Conservation (phyloP, 805 yeast genomes). For the Pichia cephalocereana region DNA sequence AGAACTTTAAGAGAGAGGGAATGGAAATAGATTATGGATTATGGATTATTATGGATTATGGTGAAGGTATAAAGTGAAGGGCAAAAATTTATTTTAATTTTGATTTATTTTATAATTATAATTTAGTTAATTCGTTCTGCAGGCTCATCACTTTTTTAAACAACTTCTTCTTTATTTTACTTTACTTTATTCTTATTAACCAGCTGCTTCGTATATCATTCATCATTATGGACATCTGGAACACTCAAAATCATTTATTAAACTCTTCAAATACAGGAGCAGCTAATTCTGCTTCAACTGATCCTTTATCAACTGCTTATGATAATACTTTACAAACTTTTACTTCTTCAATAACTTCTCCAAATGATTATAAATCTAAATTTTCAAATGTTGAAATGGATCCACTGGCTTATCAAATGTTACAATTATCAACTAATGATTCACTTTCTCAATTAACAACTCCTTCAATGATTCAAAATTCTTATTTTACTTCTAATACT, state of each 20-base stretch:
- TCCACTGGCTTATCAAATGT: slow-evolving; percentile 19
- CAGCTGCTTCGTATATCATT: too few relatives aligned
- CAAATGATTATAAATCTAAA: slow-evolving; percentile 5
- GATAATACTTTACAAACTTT: background rate
- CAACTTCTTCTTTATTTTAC: background rate
- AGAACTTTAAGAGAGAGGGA: too few relatives aligned
- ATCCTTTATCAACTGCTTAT: background rate
- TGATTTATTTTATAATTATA: too few relatives aligned
- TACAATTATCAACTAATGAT: slow-evolving; percentile 16
- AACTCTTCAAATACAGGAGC: background rate
- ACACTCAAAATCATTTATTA: background rate
- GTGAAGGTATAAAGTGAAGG: background rate
- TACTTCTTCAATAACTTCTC: background rate
- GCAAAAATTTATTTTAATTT: too few relatives aligned
- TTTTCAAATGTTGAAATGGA: slow-evolving; percentile 20
- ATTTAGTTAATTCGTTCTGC: too few relatives aligned
- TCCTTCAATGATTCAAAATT: slow-evolving; percentile 7
- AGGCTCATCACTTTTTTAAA: background rate
- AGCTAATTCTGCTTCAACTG: background rate
- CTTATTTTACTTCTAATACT: slow-evolving; percentile 2
- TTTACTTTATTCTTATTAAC: too few relatives aligned
- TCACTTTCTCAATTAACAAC: slow-evolving; percentile 8
- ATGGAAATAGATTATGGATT: too few relatives aligned
- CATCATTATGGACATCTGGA: background rate
- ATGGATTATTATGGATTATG: too few relatives aligned